Evolutionary conservation across 305 asterid genomes (phyloP).

Genomic region (Solanum hybrid): DNA sequence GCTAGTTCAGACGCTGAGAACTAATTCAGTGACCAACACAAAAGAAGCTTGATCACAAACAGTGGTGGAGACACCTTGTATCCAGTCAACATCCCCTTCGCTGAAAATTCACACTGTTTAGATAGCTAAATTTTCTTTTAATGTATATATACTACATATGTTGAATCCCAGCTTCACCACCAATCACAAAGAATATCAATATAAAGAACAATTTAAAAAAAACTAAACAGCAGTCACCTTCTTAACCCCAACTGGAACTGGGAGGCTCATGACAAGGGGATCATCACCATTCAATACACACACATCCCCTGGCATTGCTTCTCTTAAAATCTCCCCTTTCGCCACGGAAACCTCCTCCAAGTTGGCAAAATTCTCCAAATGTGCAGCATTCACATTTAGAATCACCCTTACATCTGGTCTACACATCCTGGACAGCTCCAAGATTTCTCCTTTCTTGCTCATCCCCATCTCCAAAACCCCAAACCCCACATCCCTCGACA

Average conservation of each 20-base stretch:
- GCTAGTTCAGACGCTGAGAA: not conserved
- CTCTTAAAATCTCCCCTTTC: slow-evolving; percentile 29
- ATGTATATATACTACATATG: not conserved
- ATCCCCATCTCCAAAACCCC: slow-evolving; percentile 30
- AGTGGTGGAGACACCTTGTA: not conserved
- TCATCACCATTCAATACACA: slow-evolving; percentile 34
- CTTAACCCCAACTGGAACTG: slow-evolving; percentile 15
- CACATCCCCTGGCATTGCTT: slow-evolving; percentile 18
- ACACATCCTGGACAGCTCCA: slow-evolving; percentile 20
- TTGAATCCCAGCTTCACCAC: too few species aligned
- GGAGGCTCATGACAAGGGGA: slow-evolving; percentile 24
- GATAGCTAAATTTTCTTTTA: not conserved
- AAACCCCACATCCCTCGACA: slow-evolving; percentile 15
- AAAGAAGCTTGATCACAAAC: not conserved
- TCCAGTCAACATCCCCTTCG: not conserved
- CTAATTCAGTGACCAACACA: not conserved
- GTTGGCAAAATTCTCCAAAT: slow-evolving; percentile 21
- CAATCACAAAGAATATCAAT: too few species aligned
- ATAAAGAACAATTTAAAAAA: not conserved
- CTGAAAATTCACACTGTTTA: not conserved
- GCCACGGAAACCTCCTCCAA: slow-evolving; percentile 22
- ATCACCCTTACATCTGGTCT: slow-evolving; percentile 26
- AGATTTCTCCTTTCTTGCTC: slow-evolving; percentile 24
- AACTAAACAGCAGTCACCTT: not conserved
- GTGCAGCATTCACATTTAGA: slow-evolving; percentile 26